Percentiles rank a stretch among this genome's conserved stretches.
These are phyloP conservation scores for Iris pallida DNA, from an alignment of 116 monocot genomes.

Conservation along the genomic window DNA sequence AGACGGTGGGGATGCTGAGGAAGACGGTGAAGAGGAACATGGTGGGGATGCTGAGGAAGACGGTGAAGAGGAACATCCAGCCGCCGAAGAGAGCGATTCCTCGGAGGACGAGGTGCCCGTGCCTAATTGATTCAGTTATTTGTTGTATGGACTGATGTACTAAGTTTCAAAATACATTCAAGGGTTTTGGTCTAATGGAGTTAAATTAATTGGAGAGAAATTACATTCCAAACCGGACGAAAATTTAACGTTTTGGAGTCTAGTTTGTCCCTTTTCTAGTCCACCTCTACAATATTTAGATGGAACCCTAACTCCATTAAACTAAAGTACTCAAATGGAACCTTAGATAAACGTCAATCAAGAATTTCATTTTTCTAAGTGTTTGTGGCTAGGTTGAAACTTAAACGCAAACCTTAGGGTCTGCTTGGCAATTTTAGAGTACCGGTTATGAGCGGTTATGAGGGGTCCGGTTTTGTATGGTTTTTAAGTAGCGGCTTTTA, in stretches of 20 bases:
- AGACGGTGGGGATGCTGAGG: conserved; percentile 4
- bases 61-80: background rate
- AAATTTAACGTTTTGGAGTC: background rate
- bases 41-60: conserved; percentile 17
- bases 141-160: background rate
- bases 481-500: too few relatives aligned
- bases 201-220: too few relatives aligned
- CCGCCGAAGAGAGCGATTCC: conserved; percentile 11
- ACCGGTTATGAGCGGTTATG: too few relatives aligned
- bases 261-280: background rate
- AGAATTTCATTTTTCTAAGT: too few relatives aligned
- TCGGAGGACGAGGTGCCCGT: conserved; percentile 23
- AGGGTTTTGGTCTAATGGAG: background rate
- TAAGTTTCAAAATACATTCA: background rate
- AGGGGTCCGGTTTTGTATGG: too few relatives aligned
- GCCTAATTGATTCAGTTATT: background rate
- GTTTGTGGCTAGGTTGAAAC: too few relatives aligned
- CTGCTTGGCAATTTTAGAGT: too few relatives aligned
- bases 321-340: background rate
- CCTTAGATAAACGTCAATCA: background rate
- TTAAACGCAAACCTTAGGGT: too few relatives aligned
- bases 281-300: background rate
- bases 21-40: background rate
- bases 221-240: too few relatives aligned
- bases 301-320: background rate